phyloP scores from a whole-genome alignment of 1,139 yeast genomes.

The Protomyces pachydermus region DNA sequence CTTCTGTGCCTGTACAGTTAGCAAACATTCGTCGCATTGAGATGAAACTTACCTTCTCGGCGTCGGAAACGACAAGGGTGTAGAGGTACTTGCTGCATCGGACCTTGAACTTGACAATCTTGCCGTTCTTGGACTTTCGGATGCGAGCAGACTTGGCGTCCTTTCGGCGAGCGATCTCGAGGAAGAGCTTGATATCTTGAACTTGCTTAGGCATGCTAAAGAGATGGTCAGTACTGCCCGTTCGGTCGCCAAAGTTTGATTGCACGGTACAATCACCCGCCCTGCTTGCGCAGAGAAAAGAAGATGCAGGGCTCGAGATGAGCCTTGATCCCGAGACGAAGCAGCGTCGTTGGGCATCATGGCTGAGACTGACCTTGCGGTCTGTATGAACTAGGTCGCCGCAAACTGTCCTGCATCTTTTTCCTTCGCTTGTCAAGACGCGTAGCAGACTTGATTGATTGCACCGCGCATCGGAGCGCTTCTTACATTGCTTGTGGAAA shows the following conservation, averaged over 20 bases:
- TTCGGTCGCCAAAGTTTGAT: not conserved
- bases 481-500: not conserved
- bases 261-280: conserved; percentile 28
- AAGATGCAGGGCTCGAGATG: not conserved
- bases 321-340: no score
- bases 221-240: not conserved
- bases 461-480: not conserved
- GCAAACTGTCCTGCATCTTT: not conserved
- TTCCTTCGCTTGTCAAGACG: not conserved
- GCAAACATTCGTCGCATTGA: not conserved
- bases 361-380: no score
- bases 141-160: conserved; percentile 94
- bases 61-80: conserved; percentile 94
- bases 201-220: conserved; percentile 30
- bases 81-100: conserved; percentile 93
- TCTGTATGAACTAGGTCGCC: no score
- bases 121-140: conserved; percentile 70
- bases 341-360: no score
- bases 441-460: not conserved
- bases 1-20: conserved; percentile 62
- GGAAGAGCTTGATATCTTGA: conserved; percentile 92
- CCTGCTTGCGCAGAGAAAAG: conserved; percentile 4
- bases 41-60: conserved; percentile 53
- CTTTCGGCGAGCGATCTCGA: conserved; percentile 90
- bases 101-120: conserved; percentile 98